Evolutionary conservation across 345 rosid genomes (phyloP).

Genomic region (Camelina sativa): DNA sequence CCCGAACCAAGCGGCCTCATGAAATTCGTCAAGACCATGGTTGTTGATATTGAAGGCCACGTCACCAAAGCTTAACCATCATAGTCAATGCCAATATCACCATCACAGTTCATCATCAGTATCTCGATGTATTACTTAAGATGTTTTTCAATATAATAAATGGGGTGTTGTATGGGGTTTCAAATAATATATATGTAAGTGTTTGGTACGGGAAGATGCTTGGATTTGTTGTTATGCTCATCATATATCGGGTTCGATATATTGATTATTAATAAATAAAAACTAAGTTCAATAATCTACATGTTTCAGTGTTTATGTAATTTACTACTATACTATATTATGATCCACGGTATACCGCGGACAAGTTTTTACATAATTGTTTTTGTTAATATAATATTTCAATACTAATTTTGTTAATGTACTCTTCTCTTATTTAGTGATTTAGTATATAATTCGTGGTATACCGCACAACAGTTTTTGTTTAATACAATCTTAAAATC

Average conservation of each 20-base stretch:
- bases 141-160: neutral
- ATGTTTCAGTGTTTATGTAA: too few species aligned
- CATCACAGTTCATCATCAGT: neutral
- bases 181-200: neutral
- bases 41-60: slow-evolving; percentile 35
- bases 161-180: neutral
- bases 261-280: neutral
- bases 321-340: too few species aligned
- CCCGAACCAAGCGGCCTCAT: slow-evolving; percentile 39
- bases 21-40: slow-evolving; percentile 37
- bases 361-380: too few species aligned
- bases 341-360: too few species aligned
- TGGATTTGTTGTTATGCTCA: slow-evolving; percentile 7
- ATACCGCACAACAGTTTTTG: too few species aligned
- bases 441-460: too few species aligned
- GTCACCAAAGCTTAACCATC: slow-evolving; percentile 32
- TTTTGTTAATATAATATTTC: too few species aligned
- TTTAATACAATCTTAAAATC: too few species aligned
- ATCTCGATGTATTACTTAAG: neutral
- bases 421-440: too few species aligned
- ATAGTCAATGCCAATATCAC: neutral
- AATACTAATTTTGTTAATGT: too few species aligned
- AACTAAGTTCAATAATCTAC: too few species aligned
- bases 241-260: slow-evolving; percentile 6
- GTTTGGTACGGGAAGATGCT: neutral